Conservation (phyloP, 148 eudicot species). For the Fagopyrum tataricum region DNA sequence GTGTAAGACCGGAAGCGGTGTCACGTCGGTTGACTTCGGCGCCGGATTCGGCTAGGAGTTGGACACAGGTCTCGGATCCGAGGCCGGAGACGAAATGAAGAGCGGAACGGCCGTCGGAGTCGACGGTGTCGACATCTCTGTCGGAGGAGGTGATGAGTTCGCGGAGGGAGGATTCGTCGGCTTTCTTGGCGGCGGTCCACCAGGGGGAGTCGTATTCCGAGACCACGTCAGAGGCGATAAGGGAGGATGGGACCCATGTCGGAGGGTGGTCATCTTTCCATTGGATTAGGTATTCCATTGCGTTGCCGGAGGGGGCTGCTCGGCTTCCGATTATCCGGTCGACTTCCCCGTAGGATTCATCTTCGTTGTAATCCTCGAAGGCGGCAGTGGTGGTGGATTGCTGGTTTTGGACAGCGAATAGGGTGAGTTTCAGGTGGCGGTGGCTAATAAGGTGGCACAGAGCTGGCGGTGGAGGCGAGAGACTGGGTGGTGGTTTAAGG, state of each 20-base stretch:
- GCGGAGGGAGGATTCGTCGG: constrained; percentile 44
- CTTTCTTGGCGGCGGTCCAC: constrained; percentile 92
- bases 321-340: constrained; percentile 64
- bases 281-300: constrained; percentile 85
- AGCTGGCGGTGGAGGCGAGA: constrained; percentile 6
- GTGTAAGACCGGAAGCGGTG: constrained; percentile 49
- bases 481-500: constrained; percentile 15
- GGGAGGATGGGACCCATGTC: constrained; percentile 81
- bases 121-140: constrained; percentile 64
- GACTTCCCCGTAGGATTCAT: constrained; percentile 84
- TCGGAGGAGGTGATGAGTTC: constrained; percentile 29
- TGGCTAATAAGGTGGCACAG: not conserved
- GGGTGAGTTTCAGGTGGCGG: constrained; percentile 18
- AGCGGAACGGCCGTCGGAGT: constrained; percentile 78
- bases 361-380: constrained; percentile 43
- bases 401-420: constrained; percentile 30
- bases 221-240: constrained; percentile 65
- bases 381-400: constrained; percentile 5
- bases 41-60: constrained; percentile 42
- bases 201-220: constrained; percentile 85
- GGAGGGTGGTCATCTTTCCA: constrained; percentile 90
- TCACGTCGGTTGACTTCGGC: constrained; percentile 55
- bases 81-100: constrained; percentile 74
- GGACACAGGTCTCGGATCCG: constrained; percentile 64
- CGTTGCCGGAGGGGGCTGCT: constrained; percentile 25